Percentiles rank a stretch among this genome's conserved stretches.
Conservation (phyloP, 331 rosid species). For the Arachis monticola region DNA sequence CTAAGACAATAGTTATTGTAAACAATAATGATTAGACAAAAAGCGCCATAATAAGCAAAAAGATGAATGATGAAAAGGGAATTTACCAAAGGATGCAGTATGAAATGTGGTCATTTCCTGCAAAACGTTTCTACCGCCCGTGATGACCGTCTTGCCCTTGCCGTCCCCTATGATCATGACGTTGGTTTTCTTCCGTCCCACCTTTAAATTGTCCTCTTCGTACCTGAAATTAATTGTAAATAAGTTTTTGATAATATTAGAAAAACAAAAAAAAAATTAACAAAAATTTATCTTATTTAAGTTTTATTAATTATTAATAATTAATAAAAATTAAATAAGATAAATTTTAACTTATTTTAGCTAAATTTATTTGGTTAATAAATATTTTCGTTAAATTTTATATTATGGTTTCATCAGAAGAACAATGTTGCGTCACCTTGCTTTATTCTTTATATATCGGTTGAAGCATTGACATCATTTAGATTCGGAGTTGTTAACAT, state of each 20-base stretch:
- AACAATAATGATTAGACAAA: background rate
- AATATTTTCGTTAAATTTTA: no score
- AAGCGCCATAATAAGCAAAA: background rate
- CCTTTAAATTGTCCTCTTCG: conserved; percentile 79
- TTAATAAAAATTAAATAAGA: no score
- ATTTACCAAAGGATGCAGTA: conserved; percentile 87
- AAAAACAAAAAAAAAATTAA: no score
- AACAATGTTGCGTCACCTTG: background rate
- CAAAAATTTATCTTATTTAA: no score
- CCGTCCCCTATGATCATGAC: conserved; percentile 95
- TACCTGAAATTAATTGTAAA: conserved; percentile 53
- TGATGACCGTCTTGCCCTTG: conserved; percentile 69
- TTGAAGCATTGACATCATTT: background rate
- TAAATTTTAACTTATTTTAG: no score
- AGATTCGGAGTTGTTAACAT: background rate
- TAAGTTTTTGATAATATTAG: no score
- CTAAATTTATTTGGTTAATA: no score
- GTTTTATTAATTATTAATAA: no score
- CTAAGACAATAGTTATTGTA: background rate
- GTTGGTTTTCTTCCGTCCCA: conserved; percentile 84
- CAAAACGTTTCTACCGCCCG: conserved; percentile 56
- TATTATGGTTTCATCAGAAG: no score
- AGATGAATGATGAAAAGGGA: background rate
- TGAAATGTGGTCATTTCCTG: conserved; percentile 73
- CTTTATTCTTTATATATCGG: background rate